A percentile compares a stretch with the other conserved stretches of the same genome.
phyloP scores from a whole-genome alignment of 306 rosid species.

The Sphenostylis stenocarpa region DNA sequence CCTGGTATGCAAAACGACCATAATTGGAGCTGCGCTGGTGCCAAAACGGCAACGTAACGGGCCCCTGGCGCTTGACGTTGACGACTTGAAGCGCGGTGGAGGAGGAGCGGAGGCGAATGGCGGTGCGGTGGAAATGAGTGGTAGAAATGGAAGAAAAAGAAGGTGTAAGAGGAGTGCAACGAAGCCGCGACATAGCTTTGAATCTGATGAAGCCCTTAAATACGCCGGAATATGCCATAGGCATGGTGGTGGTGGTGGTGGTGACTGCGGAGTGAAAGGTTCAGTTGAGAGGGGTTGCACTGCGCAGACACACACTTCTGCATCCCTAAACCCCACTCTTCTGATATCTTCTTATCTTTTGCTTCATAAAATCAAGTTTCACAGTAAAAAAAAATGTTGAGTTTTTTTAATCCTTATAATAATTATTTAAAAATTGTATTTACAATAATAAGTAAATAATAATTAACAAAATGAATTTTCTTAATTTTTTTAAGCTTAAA shows the following conservation, averaged over 20 bases:
- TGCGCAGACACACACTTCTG: slow-evolving; percentile 10
- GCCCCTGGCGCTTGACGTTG: slow-evolving; percentile 20
- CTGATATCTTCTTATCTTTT: not conserved
- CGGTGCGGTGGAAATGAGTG: slow-evolving; percentile 20
- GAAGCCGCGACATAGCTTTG: slow-evolving; percentile 44
- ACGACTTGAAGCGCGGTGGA: slow-evolving; percentile 20
- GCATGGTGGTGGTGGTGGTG: slow-evolving; percentile 1
- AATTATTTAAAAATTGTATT: too few relatives aligned
- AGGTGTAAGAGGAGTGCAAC: slow-evolving; percentile 9
- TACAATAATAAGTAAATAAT: too few relatives aligned
- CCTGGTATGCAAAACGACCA: slow-evolving; percentile 73
- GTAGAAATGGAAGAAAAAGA: slow-evolving; percentile 21
- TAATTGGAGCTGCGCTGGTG: slow-evolving; percentile 53
- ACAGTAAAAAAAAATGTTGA: not conserved
- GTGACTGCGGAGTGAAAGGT: not conserved
- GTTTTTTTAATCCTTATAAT: too few relatives aligned
- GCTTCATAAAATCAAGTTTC: not conserved
- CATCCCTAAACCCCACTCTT: not conserved
- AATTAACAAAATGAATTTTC: too few relatives aligned
- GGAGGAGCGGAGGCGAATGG: slow-evolving; percentile 39
- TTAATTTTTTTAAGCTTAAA: too few relatives aligned
- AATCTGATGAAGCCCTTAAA: slow-evolving; percentile 43
- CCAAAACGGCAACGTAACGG: slow-evolving; percentile 46
- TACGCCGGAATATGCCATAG: slow-evolving; percentile 45
- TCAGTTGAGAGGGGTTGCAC: slow-evolving; percentile 9